Evolutionary conservation across 73 alveolate species (phyloP).

Genomic region (Loxodes magnus): DNA sequence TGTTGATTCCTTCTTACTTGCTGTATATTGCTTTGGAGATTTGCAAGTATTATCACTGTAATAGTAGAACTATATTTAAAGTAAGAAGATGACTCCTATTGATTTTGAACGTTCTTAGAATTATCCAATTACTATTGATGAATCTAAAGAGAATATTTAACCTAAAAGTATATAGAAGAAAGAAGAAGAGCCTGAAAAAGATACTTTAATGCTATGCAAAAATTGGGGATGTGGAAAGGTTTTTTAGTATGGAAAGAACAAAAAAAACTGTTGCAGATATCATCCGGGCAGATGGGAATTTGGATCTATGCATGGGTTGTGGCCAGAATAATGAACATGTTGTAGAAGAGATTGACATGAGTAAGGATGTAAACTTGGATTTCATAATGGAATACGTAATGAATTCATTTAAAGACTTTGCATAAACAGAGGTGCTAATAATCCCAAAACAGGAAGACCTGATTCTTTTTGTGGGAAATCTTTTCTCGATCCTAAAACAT

Average conservation of each 20-base stretch:
- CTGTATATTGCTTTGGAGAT: slow-evolving; percentile 80
- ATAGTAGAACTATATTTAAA: background rate
- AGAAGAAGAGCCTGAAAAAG: too few relatives aligned
- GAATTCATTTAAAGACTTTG: slow-evolving; percentile 52
- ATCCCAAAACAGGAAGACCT: slow-evolving; percentile 69
- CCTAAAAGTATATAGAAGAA: too few relatives aligned
- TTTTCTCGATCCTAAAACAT: slow-evolving; percentile 35
- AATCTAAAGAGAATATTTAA: too few relatives aligned
- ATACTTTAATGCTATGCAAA: slow-evolving; percentile 32
- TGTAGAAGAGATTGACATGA: slow-evolving; percentile 92
- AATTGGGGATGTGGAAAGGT: slow-evolving; percentile 15
- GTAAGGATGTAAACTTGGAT: slow-evolving; percentile 77
- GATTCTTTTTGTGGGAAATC: slow-evolving; percentile 87
- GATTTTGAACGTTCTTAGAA: too few relatives aligned
- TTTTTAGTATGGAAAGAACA: slow-evolving; percentile 50
- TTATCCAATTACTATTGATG: too few relatives aligned
- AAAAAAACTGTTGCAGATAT: slow-evolving; percentile 62
- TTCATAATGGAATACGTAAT: slow-evolving; percentile 81
- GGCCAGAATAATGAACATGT: slow-evolving; percentile 99
- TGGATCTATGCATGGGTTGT: slow-evolving; percentile 89
- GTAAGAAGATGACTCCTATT: too few relatives aligned
- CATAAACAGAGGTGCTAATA: slow-evolving; percentile 83
- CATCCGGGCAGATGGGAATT: slow-evolving; percentile 95
- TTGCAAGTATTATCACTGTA: slow-evolving; percentile 26
- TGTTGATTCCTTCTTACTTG: slow-evolving; percentile 61